Evolutionary conservation across 2,329 filamentous ascomycete species (phyloP).

Genomic region (Penicillium sp.): DNA sequence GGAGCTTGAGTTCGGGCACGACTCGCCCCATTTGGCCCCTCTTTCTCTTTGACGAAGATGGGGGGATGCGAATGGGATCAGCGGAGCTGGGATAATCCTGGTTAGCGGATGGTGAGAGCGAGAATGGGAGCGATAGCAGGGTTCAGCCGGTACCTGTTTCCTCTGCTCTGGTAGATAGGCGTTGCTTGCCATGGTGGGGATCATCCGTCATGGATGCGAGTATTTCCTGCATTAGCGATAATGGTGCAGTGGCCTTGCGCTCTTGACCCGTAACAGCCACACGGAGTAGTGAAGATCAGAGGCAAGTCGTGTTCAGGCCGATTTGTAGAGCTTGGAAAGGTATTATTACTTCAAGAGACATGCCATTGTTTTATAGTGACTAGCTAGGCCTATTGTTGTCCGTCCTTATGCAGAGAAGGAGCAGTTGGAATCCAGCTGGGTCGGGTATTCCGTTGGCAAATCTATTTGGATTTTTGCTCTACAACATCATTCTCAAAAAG

Average conservation of each 20-base stretch:
- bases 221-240: conserved; percentile 17
- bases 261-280: conserved; percentile 14
- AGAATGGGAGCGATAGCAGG: neutral
- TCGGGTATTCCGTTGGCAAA: neutral
- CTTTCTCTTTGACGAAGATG: neutral
- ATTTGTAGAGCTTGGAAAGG: too few relatives aligned
- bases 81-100: neutral
- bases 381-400: neutral
- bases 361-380: neutral
- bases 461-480: neutral
- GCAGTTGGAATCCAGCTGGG: neutral
- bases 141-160: neutral
- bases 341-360: neutral
- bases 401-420: neutral
- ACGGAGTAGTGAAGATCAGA: neutral
- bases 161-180: neutral
- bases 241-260: conserved; percentile 6
- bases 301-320: neutral
- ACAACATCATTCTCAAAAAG: neutral
- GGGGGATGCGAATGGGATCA: neutral
- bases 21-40: neutral
- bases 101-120: neutral
- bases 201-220: neutral
- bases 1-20: conserved; percentile 7
- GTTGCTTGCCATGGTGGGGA: conserved; percentile 7